Evolutionary conservation across 257 asterid species (phyloP).

Genomic region (Nicotiana otophora): DNA sequence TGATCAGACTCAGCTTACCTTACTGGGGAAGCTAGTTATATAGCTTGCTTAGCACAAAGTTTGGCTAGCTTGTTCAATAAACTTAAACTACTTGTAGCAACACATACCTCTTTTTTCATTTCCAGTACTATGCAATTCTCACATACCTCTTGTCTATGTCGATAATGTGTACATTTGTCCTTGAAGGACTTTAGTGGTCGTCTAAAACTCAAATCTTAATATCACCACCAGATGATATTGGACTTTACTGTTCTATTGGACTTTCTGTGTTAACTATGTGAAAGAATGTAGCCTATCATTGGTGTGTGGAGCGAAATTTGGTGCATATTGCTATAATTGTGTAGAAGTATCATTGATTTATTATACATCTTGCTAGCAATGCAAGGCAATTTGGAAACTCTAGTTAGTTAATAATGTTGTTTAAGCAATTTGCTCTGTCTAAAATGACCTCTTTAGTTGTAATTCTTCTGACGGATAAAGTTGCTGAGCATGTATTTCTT

Average conservation of each 20-base stretch:
- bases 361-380: neutral
- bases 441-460: neutral
- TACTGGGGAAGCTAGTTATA: no score
- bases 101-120: neutral
- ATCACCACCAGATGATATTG: neutral
- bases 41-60: neutral
- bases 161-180: neutral
- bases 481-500: neutral
- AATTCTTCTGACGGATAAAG: neutral
- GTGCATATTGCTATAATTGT: neutral
- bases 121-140: neutral
- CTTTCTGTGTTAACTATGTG: neutral
- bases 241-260: neutral
- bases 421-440: neutral
- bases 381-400: neutral
- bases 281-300: neutral
- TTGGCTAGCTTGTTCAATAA: neutral
- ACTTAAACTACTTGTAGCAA: neutral
- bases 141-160: neutral
- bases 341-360: neutral
- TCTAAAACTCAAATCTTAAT: neutral
- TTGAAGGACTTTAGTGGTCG: neutral
- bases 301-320: neutral
- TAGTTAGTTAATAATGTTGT: neutral
- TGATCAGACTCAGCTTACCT: no score